A percentile compares a stretch with the other conserved stretches of the same genome.
Conservation (phyloP, 345 rosid species). For the Populus euphratica region DNA sequence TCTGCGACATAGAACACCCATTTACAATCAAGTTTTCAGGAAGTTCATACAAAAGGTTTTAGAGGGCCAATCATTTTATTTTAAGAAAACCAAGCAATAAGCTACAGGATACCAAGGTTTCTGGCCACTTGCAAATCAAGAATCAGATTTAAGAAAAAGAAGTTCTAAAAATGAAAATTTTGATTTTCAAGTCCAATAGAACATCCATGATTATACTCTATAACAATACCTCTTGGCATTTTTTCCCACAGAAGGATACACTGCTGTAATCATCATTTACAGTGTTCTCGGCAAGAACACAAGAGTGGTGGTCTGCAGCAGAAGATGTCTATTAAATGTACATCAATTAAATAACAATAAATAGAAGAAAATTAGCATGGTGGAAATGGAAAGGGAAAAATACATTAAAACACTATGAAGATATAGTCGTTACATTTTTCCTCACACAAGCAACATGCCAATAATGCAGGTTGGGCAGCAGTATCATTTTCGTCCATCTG, state of each 20-base stretch:
- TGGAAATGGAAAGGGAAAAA: not conserved
- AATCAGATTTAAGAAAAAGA: not conserved
- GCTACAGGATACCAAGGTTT: not conserved
- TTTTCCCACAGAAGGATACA: conserved; percentile 66
- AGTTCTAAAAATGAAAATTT: not conserved
- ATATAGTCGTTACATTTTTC: conserved; percentile 63
- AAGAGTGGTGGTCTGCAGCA: conserved; percentile 70
- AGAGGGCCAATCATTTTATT: not conserved
- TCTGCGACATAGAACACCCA: not conserved
- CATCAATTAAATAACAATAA: not conserved
- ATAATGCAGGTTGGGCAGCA: conserved; percentile 27
- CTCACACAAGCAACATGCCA: conserved; percentile 60
- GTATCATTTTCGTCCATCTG: conserved; percentile 26
- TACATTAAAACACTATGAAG: conserved; percentile 1
- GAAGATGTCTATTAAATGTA: conserved; percentile 16
- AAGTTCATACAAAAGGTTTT: not conserved
- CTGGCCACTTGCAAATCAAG: not conserved
- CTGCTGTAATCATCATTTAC: conserved; percentile 23
- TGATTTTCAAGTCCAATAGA: not conserved
- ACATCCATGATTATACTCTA: not conserved
- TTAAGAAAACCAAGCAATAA: not conserved
- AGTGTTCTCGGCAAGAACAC: conserved; percentile 40
- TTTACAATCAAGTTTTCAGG: not conserved
- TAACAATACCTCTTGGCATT: conserved; percentile 68
- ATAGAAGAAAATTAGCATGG: not conserved